Percentiles rank a stretch among this genome's conserved stretches.
phyloP scores from a whole-genome alignment of 2,329 filamentous ascomycete species.

The Aspergillus piperis region DNA sequence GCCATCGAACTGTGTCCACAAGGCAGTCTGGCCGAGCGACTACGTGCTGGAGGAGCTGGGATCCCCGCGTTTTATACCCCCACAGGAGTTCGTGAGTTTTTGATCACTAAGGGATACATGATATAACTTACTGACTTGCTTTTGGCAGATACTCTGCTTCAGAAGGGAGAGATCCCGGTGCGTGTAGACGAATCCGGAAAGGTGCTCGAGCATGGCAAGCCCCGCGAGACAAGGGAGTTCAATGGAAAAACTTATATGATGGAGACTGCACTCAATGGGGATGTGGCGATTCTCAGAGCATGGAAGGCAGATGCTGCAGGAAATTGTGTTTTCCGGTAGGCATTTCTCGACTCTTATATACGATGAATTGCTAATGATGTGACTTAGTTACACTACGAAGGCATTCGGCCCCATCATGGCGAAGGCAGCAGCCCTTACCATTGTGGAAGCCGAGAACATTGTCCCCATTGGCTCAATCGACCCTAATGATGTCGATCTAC shows the following conservation, averaged over 20 bases:
- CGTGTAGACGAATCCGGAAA: conserved; percentile 80
- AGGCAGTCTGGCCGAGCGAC: conserved; percentile 54
- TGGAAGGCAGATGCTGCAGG: conserved; percentile 75
- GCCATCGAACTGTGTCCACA: conserved; percentile 76
- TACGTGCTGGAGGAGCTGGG: conserved; percentile 71
- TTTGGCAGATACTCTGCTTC: conserved; percentile 37
- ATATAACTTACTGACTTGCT: not conserved
- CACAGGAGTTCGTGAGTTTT: conserved; percentile 64
- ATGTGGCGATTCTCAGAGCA: conserved; percentile 75
- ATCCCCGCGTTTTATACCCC: conserved; percentile 82
- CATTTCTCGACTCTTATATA: conserved; percentile 26
- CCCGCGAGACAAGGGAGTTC: conserved; percentile 72
- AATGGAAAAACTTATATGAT: conserved; percentile 72
- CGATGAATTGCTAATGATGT: conserved; percentile 15
- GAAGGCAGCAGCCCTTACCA: conserved; percentile 74
- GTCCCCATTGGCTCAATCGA: conserved; percentile 72
- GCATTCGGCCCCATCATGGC: conserved; percentile 76
- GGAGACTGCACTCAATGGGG: conserved; percentile 73
- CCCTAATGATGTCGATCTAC: conserved; percentile 73
- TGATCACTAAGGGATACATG: not conserved
- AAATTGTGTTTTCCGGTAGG: conserved; percentile 74
- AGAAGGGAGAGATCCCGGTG: conserved; percentile 60
- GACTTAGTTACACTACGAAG: conserved; percentile 64
- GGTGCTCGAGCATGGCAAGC: conserved; percentile 68
- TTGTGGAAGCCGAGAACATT: conserved; percentile 84